Evolutionary conservation across 2,329 filamentous ascomycete species (phyloP).

Genomic region (Penicillium vulpinum): DNA sequence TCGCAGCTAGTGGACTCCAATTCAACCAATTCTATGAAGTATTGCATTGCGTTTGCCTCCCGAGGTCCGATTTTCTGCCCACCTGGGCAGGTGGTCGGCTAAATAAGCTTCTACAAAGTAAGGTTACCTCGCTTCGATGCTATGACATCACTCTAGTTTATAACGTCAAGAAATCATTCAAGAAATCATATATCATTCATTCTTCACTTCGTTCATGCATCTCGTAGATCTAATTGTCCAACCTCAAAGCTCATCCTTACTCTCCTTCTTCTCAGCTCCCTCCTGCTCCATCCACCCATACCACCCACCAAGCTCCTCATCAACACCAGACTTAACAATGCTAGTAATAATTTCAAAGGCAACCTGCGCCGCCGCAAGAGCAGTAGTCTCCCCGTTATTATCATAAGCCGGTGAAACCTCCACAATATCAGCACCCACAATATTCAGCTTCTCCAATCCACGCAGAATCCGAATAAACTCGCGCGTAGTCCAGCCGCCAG

Average conservation of each 20-base stretch:
- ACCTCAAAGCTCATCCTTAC: slow-evolving; percentile 32
- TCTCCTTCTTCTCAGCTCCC: slow-evolving; percentile 11
- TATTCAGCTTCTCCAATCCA: slow-evolving; percentile 76
- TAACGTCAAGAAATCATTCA: not conserved
- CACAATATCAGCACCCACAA: slow-evolving; percentile 87
- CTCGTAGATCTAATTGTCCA: slow-evolving; percentile 12
- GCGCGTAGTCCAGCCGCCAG: slow-evolving; percentile 85
- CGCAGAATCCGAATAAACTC: slow-evolving; percentile 82
- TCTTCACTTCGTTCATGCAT: slow-evolving; percentile 21
- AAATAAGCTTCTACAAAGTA: not conserved
- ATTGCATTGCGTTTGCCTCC: not conserved
- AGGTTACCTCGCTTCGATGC: no score
- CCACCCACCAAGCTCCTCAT: slow-evolving; percentile 43
- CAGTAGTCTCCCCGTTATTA: slow-evolving; percentile 74
- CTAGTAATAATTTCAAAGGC: slow-evolving; percentile 79
- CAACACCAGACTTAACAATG: slow-evolving; percentile 48
- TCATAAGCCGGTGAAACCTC: slow-evolving; percentile 88
- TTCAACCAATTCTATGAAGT: slow-evolving; percentile 15
- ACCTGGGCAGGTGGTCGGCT: no score
- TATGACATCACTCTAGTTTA: slow-evolving; percentile 4
- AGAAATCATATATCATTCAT: slow-evolving; percentile 12
- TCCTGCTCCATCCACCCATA: slow-evolving; percentile 35
- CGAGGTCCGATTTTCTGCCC: not conserved
- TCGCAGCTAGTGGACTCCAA: slow-evolving; percentile 15
- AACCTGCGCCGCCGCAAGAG: slow-evolving; percentile 78